Evolutionary conservation across 2,329 filamentous ascomycete species (phyloP), one percentile per base, ranked within the genome.

Genomic region (Aspergillus piperis): DNA sequence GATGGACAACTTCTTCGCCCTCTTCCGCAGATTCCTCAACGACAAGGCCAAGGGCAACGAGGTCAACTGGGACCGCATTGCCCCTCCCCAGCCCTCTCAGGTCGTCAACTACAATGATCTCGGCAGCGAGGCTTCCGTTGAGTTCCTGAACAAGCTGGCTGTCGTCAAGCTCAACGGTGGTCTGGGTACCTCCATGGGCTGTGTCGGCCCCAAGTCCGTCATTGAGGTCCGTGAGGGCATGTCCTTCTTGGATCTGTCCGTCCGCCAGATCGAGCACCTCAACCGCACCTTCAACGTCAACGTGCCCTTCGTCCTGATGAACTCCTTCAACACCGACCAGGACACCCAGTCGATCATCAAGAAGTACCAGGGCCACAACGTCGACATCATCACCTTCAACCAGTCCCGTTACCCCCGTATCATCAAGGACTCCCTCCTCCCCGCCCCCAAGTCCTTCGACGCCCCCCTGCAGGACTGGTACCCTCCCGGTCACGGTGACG

Each of bases 1-100:
- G 82, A 98, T 97, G 93, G 95, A 99, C 87, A 99, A 99, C 88
- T 99, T 99, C 86, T 99, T 99, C 77, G 90, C 92, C 63, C 90
- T 99, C 64, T 99, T 99, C 89, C 90, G 95, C 76, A 88, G 95
- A 81, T 99, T 97, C 81, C 84, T 99, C 66, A 97, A 97, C 77
- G 95, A 98, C 83, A 96, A 97, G 85, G 94, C 95, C 75, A 98
- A 98, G 88, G 93, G 94, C 78, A 97, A 95, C 77, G 88, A 88
- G 54, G 87, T 95, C 86, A 91, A 96, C 78, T 99, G 95, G 95
- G 92, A 96, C 67, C 92, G 92, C 74, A 99, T 99, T 78, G 90
- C 91, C 57, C 95, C 95, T 68, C 95, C 95, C 59, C 93, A 95
- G 70, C 88, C 90, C 71, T 89, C 90, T 70, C 95, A 99, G 83